Evolutionary conservation across 768 basidiomycete genomes (phyloP).

Genomic region (Hortiboletus flavorubellus): DNA sequence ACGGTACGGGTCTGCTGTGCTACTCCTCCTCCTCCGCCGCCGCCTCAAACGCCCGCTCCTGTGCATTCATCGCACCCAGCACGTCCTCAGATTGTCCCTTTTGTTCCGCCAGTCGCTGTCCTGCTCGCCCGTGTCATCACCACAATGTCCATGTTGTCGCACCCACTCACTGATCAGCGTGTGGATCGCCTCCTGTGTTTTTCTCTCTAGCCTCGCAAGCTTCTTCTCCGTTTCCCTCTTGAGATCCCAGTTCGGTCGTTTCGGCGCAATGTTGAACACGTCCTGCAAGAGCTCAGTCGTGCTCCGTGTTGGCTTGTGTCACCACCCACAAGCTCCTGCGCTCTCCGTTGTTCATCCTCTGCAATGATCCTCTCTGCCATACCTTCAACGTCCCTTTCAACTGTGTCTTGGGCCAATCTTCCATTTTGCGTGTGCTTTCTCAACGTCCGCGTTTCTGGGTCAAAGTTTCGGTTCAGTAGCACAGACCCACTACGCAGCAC

Average conservation of each 20-base stretch:
- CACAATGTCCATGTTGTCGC: neutral
- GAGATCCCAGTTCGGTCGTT: conserved; percentile 94
- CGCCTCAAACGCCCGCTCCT: conserved; percentile 54
- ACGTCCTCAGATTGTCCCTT: conserved; percentile 78
- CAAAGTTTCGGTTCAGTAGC: conserved; percentile 79
- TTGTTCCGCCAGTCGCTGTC: conserved; percentile 75
- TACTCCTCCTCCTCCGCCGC: conserved; percentile 10
- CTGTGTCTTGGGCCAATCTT: conserved; percentile 69
- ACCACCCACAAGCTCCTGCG: conserved; percentile 80
- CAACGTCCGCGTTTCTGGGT: conserved; percentile 80
- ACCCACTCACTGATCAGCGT: conserved; percentile 79
- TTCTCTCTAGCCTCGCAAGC: conserved; percentile 81
- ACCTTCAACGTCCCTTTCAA: conserved; percentile 82
- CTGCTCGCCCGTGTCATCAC: conserved; percentile 36
- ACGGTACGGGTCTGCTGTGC: neutral
- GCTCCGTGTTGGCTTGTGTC: neutral
- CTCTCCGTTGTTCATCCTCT: conserved; percentile 82
- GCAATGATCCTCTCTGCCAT: conserved; percentile 80
- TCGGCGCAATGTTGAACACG: conserved; percentile 95
- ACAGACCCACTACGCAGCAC: conserved; percentile 40
- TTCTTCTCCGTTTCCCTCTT: conserved; percentile 93
- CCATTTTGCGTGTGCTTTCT: conserved; percentile 63
- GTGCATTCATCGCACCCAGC: conserved; percentile 79
- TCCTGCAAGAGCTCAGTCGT: conserved; percentile 51
- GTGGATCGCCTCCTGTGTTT: conserved; percentile 90